A percentile compares a stretch with the other conserved stretches of the same genome.
phyloP scores from a whole-genome alignment of 768 basidiomycete species.

The Phaeolepiota aurea region DNA sequence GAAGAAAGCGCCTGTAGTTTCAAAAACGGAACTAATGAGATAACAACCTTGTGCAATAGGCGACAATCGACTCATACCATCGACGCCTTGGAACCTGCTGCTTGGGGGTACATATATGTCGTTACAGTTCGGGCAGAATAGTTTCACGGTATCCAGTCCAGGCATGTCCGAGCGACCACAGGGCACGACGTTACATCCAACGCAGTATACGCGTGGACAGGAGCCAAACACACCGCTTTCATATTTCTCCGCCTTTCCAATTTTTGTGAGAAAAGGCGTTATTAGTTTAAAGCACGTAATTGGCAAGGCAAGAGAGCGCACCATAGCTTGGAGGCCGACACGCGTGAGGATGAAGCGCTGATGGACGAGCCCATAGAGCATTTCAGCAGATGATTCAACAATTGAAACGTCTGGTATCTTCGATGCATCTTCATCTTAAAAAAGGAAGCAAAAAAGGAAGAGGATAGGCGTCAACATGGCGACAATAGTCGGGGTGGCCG shows the following conservation, averaged over 20 bases:
- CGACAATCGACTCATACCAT: slow-evolving; percentile 49
- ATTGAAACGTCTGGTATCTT: slow-evolving; percentile 99
- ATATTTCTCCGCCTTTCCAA: slow-evolving; percentile 95
- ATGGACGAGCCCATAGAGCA: slow-evolving; percentile 95
- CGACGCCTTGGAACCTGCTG: slow-evolving; percentile 91
- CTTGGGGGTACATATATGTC: slow-evolving; percentile 95
- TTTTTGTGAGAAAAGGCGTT: slow-evolving; percentile 8
- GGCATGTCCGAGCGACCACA: slow-evolving; percentile 95
- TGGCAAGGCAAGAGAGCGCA: slow-evolving; percentile 22
- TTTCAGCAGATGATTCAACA: slow-evolving; percentile 94
- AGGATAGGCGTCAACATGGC: slow-evolving; percentile 5
- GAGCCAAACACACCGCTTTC: slow-evolving; percentile 85
- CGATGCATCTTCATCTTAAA: slow-evolving; percentile 78
- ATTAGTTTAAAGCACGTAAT: slow-evolving; percentile 7
- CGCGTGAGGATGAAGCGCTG: slow-evolving; percentile 96
- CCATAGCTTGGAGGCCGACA: slow-evolving; percentile 92
- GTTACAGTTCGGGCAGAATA: slow-evolving; percentile 97
- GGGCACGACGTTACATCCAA: slow-evolving; percentile 82
- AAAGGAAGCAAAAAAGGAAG: slow-evolving; percentile 14
- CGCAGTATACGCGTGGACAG: slow-evolving; percentile 94
- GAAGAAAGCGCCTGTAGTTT: slow-evolving; percentile 83
- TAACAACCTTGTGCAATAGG: slow-evolving; percentile 4
- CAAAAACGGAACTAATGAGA: slow-evolving; percentile 6
- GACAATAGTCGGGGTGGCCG: neutral
- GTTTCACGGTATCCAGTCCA: slow-evolving; percentile 93